Evolutionary conservation across 805 yeast genomes (phyloP).

Genomic region (Saturnispora hagleri): DNA sequence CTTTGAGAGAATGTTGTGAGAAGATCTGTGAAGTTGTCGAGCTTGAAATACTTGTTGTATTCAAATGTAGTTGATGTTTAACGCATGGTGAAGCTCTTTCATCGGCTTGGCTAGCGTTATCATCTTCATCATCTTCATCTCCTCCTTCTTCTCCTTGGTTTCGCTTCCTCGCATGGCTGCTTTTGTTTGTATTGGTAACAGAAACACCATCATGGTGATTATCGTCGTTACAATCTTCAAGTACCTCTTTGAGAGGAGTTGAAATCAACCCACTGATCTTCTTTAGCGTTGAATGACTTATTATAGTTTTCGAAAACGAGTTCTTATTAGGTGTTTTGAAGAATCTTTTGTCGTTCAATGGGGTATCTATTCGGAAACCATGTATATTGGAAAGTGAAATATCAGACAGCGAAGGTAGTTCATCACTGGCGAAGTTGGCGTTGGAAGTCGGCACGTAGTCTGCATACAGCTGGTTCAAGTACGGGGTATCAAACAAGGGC

Average conservation of each 20-base stretch:
- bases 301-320: neutral
- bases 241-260: neutral
- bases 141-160: neutral
- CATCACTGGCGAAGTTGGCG: neutral
- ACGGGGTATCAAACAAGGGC: slow-evolving; percentile 11
- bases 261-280: slow-evolving; percentile 4
- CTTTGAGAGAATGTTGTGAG: slow-evolving; percentile 1
- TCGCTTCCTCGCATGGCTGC: neutral
- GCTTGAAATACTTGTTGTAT: neutral
- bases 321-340: slow-evolving; percentile 8
- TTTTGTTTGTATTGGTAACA: neutral
- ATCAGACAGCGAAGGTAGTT: slow-evolving; percentile 1
- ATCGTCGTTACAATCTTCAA: neutral
- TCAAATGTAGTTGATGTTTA: slow-evolving; percentile 5
- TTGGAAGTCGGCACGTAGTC: slow-evolving; percentile 2
- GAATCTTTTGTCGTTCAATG: neutral
- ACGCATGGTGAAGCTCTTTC: slow-evolving; percentile 3
- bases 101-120: neutral
- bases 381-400: slow-evolving; percentile 2
- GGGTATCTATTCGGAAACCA: slow-evolving; percentile 1
- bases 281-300: slow-evolving; percentile 4
- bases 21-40: slow-evolving; percentile 4
- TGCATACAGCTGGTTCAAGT: slow-evolving; percentile 9
- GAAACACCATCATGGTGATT: neutral
- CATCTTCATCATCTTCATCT: neutral